Base-by-base conservation (phyloP, 345 rosid species). In the Rubroshorea leprosula region DNA sequence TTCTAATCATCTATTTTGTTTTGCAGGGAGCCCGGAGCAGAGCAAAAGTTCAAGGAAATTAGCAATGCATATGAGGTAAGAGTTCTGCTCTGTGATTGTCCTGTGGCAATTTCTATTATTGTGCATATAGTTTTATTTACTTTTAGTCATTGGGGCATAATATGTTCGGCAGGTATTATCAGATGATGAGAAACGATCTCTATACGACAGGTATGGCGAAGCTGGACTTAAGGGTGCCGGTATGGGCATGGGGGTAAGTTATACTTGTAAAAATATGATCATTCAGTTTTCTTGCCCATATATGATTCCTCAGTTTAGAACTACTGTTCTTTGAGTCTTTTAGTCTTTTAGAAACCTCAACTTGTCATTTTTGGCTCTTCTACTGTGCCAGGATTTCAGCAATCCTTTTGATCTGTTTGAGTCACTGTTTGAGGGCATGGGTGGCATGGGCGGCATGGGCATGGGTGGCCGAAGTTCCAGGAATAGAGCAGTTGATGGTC, bases 1-100 rank as follows among this genome's bases (percentile, higher is more conserved):
- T 58, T 54, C 38, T 17, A 21, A 43, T 61, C 52, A 8, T 54
- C 3, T 57, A 15, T 54, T 57, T 22, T 51, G 23, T 64, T 57
- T 51, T 68, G 70, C 83, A 94, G 99, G 72, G 97, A 94, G 9
- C 64, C 96, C 25, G 90, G 83, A 14, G 96, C 97, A 31, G 99
- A 94, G 65, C 79, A 80, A 73, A 90, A 87, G 68, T 90, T 94
- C 69, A 94, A 90, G 86, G 96, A 94, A 44, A 94, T 94, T 67
- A 87, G 99, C 57, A 94, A 94, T 71, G 99, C 97, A 9, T 94
- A 94, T 22, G 99, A 94, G 96, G 99, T 87, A 58, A 71, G 65
- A 46, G n/a, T 63, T 46, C 31, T 39, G 48, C 44, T 70, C 46
- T 59, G 31, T 46, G 49, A 22, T 72, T 46, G 50, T n/a, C n/a